phyloP scores from a whole-genome alignment of 2,329 filamentous ascomycete genomes.

The Aspergillus pseudoterreus region DNA sequence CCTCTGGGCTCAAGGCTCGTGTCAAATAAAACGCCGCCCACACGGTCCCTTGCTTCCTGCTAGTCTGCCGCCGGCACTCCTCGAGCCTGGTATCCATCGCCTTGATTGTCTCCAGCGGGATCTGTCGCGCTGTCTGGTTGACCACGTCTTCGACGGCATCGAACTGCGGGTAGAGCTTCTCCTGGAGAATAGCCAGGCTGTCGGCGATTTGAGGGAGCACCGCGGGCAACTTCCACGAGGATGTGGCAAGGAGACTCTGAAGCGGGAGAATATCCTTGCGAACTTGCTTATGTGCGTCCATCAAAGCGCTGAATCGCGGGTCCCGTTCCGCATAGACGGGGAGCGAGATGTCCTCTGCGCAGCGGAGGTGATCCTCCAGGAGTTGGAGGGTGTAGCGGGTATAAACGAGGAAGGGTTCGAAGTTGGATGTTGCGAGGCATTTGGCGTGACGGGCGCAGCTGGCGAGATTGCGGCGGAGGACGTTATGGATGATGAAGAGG shows the following conservation, averaged over 20 bases:
- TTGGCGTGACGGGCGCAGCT: conserved; percentile 1
- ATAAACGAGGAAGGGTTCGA: conserved; percentile 3
- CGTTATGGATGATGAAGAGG: conserved; percentile 8
- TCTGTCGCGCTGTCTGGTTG: not conserved
- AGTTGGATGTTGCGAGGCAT: not conserved
- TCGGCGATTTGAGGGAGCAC: not conserved
- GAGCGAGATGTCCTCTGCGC: conserved; percentile 2
- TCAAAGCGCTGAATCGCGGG: not conserved
- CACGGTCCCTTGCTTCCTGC: not conserved
- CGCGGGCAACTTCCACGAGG: not conserved
- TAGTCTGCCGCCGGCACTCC: not conserved
- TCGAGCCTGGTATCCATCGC: not conserved
- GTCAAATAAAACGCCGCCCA: not conserved
- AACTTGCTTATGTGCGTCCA: not conserved
- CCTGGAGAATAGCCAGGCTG: not conserved
- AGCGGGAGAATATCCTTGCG: not conserved
- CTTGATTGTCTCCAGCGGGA: not conserved
- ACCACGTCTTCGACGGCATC: not conserved
- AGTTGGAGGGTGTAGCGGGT: conserved; percentile 5
- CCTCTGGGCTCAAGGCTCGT: not conserved
- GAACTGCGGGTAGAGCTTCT: not conserved
- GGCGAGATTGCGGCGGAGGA: conserved; percentile 6
- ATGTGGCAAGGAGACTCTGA: not conserved
- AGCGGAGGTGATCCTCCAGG: conserved; percentile 1
- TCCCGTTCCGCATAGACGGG: conserved; percentile 1